Base-by-base conservation (phyloP, 768 basidiomycete genomes). In the Tricholoma sp. region DNA sequence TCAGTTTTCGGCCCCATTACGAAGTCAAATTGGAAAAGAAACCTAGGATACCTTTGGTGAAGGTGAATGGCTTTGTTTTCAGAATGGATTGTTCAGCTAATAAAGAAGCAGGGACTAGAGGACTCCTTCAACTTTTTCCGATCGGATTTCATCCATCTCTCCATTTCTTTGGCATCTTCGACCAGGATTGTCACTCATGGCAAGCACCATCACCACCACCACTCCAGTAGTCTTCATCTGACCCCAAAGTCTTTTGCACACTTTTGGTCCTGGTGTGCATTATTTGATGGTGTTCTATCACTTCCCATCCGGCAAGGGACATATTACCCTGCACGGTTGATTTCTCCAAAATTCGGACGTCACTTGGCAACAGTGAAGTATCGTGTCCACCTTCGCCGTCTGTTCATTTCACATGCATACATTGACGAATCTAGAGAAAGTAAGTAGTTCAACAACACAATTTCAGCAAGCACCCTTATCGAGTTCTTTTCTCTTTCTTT, bases 291-390 rank as follows among this genome's bases (percentile, higher is more conserved):
- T 52, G 78, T 78, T 9, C 73, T 92, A 58, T 86, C 90, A 1
- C 76, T 96, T 8, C 94, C 94, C 1, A 88, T 94, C 46, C 85
- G 93, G 8, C 91, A 95, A 66, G 95, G 95, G n/a, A 79, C 77
- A 11, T 85, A 89, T 49, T 94, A 89, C 71, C 86, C 87, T 1
- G 75, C 77, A 43, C 83, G 86, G 24, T 79, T 79, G 1, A 78
- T 86, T 11, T 89, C 92, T 0, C 91, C 90, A 11, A 97, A 97
- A 72, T 86, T 98, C 64, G 86, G 91, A 35, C 83, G 86, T 35
- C 91, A 94, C 69, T 73, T 95, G 21, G 94, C 90, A 11, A 97
- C 95, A 2, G 74, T 98, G 69, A 97, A 97, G 71, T 97, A 97
- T 69, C 84, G 89, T 31, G 81, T 95, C 57, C 77, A 82, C 16